phyloP scores from a whole-genome alignment of 2,329 filamentous ascomycete genomes.

The Lasiodiplodia sp. region DNA sequence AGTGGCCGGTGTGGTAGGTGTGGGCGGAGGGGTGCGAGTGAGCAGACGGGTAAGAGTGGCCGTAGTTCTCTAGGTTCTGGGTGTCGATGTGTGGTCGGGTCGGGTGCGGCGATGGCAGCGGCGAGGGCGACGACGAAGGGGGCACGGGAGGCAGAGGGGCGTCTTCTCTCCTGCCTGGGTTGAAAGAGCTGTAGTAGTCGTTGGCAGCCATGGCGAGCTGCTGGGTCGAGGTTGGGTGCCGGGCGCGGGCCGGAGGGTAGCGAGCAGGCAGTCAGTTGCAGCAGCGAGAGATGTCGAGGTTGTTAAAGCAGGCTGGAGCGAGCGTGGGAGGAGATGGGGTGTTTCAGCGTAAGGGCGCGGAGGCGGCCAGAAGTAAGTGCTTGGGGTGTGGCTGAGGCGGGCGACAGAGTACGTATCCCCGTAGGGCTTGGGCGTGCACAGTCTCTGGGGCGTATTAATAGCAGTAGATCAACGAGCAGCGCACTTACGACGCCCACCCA shows the following conservation, averaged over 20 bases:
- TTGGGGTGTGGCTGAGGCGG: conserved; percentile 23
- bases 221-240: conserved; percentile 4
- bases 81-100: conserved; percentile 44
- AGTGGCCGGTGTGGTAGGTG: conserved; percentile 18
- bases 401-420: conserved; percentile 1
- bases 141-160: conserved; percentile 46
- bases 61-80: conserved; percentile 32
- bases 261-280: neutral
- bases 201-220: conserved; percentile 53
- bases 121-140: conserved; percentile 35
- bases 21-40: conserved; percentile 20
- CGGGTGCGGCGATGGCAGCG: conserved; percentile 44
- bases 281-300: neutral
- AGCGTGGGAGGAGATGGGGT: conserved; percentile 15
- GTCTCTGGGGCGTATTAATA: neutral
- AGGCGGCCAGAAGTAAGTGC: conserved; percentile 4
- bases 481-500: conserved; percentile 23
- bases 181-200: conserved; percentile 68
- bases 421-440: neutral
- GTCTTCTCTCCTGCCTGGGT: conserved; percentile 53
- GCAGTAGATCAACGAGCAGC: neutral
- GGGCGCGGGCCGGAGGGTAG: conserved; percentile 4
- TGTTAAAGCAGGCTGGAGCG: conserved; percentile 2
- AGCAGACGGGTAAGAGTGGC: conserved; percentile 30
- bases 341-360: conserved; percentile 18